Evolutionary conservation across 2,329 filamentous ascomycete species (phyloP).

Genomic region (Fusarium xyrophilum): DNA sequence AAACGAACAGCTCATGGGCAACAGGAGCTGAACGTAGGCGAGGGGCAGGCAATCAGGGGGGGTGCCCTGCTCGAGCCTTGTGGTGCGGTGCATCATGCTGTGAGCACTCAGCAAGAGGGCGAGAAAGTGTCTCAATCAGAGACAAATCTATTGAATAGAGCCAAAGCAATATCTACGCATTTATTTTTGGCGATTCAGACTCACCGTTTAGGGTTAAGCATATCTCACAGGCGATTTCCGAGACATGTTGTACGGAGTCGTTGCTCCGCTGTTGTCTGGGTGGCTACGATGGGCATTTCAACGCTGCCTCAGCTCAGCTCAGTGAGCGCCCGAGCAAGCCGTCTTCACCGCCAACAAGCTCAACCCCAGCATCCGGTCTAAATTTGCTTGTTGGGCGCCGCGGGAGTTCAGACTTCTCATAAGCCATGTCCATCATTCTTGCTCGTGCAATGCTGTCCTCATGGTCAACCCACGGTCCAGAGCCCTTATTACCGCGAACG

Average conservation of each 20-base stretch:
- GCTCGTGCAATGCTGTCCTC: background rate
- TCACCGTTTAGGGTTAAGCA: background rate
- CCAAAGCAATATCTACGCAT: background rate
- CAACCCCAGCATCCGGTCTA: background rate
- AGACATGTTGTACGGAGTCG: background rate
- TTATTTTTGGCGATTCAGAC: background rate
- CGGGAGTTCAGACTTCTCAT: background rate
- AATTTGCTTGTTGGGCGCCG: background rate
- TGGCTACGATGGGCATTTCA: background rate
- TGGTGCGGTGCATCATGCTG: no score
- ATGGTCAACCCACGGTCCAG: background rate
- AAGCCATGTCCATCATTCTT: background rate
- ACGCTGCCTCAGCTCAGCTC: accelerated
- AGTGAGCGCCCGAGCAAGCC: background rate
- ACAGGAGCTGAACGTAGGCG: no score
- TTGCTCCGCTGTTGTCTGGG: background rate
- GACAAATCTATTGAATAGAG: accelerated
- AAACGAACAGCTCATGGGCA: accelerated
- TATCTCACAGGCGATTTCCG: background rate
- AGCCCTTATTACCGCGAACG: background rate
- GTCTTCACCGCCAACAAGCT: background rate
- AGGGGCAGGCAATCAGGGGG: no score
- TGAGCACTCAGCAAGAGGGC: accelerated
- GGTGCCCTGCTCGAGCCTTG: no score
- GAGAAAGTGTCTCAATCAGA: accelerated